Evolutionary conservation across 805 yeast genomes (phyloP), one percentile per base, ranked within the genome.

Genomic region (Candida morakotiae): DNA sequence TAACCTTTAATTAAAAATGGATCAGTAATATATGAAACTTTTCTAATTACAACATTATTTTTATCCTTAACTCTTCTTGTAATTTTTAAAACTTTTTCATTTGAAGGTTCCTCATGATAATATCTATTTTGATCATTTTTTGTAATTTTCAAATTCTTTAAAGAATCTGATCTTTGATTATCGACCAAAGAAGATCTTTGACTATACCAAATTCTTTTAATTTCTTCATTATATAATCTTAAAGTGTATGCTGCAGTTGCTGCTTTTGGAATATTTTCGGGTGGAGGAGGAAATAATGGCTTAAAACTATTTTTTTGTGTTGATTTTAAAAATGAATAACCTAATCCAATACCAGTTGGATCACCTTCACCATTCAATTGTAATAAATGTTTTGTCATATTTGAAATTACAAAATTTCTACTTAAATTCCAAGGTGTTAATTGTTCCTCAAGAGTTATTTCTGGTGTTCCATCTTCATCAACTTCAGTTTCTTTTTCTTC

Each of bases 381-480:
- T 29, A 93, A 71, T 97, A 93, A 93, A 0, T 97, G 94, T 52
- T 94, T 89, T 38, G 96, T 95, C 55, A 89, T 98, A 17, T 95
- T 88, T 2, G 98, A 93, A 56, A 81, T 86, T 38, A 89, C 79
- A 53, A 93, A 93, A 58, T 93, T 93, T 43, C 87, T 73, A 0
- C 96, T 81, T n/a, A 83, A 71, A 56, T 87, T 89, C 98, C 98
- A 93, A 0, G 96, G 91, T 1, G 97, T 82, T 35, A 87, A 62
- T 51, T 87, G 95, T 47, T 87, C 95, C 46, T 87, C 88, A 24
- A 86, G 62, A 5, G 56, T 39, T 35, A 58, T 65, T 17, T 52
- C 39, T 39, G 59, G 63, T 29, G 56, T 48, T 19, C 52, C 45
- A 36, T 46, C 62, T 36, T 67, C 68, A 45, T 63, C 42, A 48